A percentile compares a stretch with the other conserved stretches of the same genome.
Conservation (phyloP, 2,329 filamentous ascomycete genomes). For the Proliferodiscus dingleyae region DNA sequence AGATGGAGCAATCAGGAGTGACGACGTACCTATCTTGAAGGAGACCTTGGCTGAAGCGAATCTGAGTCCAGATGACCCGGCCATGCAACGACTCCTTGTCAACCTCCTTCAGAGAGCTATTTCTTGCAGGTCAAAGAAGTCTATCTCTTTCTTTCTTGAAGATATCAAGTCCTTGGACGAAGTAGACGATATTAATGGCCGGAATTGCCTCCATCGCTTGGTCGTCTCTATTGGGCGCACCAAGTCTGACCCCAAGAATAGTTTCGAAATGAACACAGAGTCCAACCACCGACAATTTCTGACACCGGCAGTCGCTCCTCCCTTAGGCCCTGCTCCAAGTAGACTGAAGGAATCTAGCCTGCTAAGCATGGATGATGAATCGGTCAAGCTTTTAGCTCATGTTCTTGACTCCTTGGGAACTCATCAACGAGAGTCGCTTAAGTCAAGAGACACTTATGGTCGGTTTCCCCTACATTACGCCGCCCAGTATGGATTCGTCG, state of each 20-base stretch:
- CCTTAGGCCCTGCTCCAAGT: constrained; percentile 54
- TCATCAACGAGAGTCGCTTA: constrained; percentile 63
- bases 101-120: constrained; percentile 77
- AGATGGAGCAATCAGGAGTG: constrained; percentile 65
- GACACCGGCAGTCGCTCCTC: constrained; percentile 69
- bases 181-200: constrained; percentile 85
- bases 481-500: constrained; percentile 88
- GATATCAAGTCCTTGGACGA: constrained; percentile 72
- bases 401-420: constrained; percentile 64
- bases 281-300: constrained; percentile 58
- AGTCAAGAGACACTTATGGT: constrained; percentile 70
- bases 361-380: constrained; percentile 65
- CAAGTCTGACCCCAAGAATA: constrained; percentile 38
- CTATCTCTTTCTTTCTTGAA: constrained; percentile 65
- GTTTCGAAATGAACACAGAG: constrained; percentile 38
- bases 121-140: constrained; percentile 61
- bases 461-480: constrained; percentile 88
- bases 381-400: constrained; percentile 61
- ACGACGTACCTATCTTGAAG: constrained; percentile 55
- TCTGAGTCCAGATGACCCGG: constrained; percentile 45
- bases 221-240: constrained; percentile 87
- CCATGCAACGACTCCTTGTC: constrained; percentile 64
- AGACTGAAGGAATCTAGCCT: constrained; percentile 65
- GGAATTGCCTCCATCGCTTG: constrained; percentile 88
- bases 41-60: constrained; percentile 55